These are phyloP conservation scores for Suhomyces vadensis DNA, from an alignment of 805 yeast genomes.

Conservation along the genomic window DNA sequence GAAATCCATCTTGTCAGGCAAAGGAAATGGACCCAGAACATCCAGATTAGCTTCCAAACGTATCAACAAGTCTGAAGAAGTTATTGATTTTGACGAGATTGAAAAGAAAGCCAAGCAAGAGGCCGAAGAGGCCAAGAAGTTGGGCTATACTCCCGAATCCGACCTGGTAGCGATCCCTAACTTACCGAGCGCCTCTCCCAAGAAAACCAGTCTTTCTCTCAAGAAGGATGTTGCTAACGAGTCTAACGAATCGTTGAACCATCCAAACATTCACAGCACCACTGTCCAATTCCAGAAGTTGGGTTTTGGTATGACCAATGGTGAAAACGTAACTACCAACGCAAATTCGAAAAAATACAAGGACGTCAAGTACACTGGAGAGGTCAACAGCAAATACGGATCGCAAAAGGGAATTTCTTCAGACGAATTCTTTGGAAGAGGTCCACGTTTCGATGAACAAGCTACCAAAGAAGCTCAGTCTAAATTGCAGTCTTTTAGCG, in stretches of 20 bases:
- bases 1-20: slow-evolving; percentile 44
- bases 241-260: slow-evolving; percentile 1
- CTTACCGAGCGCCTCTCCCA: slow-evolving; percentile 12
- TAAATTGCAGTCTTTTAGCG: slow-evolving; percentile 79
- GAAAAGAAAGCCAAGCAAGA: slow-evolving; percentile 82
- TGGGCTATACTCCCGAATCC: slow-evolving; percentile 51
- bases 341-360: slow-evolving; percentile 44
- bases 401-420: slow-evolving; percentile 92
- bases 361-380: slow-evolving; percentile 69
- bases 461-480: slow-evolving; percentile 77
- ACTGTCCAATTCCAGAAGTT: slow-evolving; percentile 76
- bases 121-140: slow-evolving; percentile 61
- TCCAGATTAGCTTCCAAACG: slow-evolving; percentile 58
- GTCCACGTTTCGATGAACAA: slow-evolving; percentile 69
- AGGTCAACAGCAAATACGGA: slow-evolving; percentile 77
- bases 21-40: slow-evolving; percentile 53
- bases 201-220: slow-evolving; percentile 3
- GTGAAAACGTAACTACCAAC: slow-evolving; percentile 52
- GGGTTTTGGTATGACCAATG: slow-evolving; percentile 87
- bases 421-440: slow-evolving; percentile 91
- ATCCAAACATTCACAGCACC: slow-evolving; percentile 42
- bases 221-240: slow-evolving; percentile 4
- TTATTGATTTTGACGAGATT: slow-evolving; percentile 57
- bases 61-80: slow-evolving; percentile 49
- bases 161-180: slow-evolving; percentile 7